Conservation (phyloP, 2,329 filamentous ascomycete genomes). For the Didymella lethalis region DNA sequence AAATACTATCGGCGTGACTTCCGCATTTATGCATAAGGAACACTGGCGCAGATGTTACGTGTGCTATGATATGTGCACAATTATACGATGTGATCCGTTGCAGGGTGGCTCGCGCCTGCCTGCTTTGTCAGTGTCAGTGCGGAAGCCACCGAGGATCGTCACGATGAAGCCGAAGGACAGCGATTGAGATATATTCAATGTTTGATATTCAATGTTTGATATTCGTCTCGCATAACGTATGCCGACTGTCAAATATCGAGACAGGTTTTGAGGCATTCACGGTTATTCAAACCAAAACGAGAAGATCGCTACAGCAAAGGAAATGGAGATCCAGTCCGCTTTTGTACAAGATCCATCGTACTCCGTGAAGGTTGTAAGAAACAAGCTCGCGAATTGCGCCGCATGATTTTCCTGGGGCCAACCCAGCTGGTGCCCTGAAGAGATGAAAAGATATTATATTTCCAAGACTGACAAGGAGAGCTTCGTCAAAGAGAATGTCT, state of each 20-base stretch:
- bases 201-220: constrained; percentile 37
- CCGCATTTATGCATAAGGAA: background rate
- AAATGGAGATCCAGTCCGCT: constrained; percentile 33
- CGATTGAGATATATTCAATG: constrained; percentile 34
- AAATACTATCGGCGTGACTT: constrained; percentile 4
- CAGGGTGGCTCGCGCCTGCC: background rate
- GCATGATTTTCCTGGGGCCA: constrained; percentile 25
- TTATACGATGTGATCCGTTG: constrained; percentile 7
- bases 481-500: constrained; percentile 13
- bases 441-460: constrained; percentile 31
- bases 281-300: constrained; percentile 17
- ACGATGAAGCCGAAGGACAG: constrained; percentile 6
- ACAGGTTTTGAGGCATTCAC: constrained; percentile 13
- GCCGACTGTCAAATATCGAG: constrained; percentile 23
- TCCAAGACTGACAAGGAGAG: constrained; percentile 22
- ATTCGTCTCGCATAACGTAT: constrained; percentile 24
- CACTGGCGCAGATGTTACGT: constrained; percentile 7
- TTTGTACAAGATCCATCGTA: constrained; percentile 43
- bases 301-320: constrained; percentile 9
- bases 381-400: constrained; percentile 26
- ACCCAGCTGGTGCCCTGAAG: constrained; percentile 14
- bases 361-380: constrained; percentile 26
- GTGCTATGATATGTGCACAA: constrained; percentile 6
- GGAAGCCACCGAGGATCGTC: constrained; percentile 11
- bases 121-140: constrained; percentile 7